These are phyloP conservation scores for Phaseolus lunatus DNA, from an alignment of 306 rosid genomes.

Conservation along the genomic window DNA sequence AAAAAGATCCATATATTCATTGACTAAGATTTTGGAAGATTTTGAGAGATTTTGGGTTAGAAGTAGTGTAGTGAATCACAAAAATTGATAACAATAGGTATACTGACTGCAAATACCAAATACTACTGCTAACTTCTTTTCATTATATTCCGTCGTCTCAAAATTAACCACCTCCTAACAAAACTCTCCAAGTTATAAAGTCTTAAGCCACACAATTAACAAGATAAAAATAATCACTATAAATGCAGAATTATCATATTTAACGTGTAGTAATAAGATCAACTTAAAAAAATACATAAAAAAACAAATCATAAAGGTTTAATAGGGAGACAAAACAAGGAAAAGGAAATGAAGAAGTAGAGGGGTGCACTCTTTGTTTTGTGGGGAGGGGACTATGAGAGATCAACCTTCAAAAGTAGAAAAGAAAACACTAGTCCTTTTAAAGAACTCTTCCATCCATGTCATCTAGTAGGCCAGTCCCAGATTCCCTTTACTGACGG, in stretches of 20 bases:
- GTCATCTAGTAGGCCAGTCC: conserved; percentile 96
- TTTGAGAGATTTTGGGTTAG: too few species aligned
- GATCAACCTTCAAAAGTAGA: conserved; percentile 37
- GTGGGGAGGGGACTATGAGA: not conserved
- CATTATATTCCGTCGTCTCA: too few species aligned
- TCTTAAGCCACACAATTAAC: too few species aligned
- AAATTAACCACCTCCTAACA: too few species aligned
- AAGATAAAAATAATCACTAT: too few species aligned
- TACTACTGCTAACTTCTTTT: too few species aligned
- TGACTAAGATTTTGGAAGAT: too few species aligned
- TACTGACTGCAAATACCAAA: too few species aligned
- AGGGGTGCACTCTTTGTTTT: not conserved
- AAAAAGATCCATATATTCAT: too few species aligned
- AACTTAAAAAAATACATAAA: conserved; percentile 14
- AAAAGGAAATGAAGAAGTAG: not conserved
- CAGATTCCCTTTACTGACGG: conserved; percentile 93
- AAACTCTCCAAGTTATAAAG: too few species aligned
- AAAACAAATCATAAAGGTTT: conserved; percentile 10
- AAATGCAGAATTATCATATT: not conserved
- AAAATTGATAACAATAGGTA: too few species aligned
- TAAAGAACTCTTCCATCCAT: conserved; percentile 89
- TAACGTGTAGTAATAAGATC: conserved; percentile 22
- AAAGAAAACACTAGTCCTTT: conserved; percentile 37
- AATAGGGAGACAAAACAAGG: conserved; percentile 28
- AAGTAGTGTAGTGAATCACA: too few species aligned